Evolutionary conservation across 2,329 filamentous ascomycete genomes (phyloP), one percentile per base, ranked within the genome.

Genomic region (Fusarium protoensiforme): DNA sequence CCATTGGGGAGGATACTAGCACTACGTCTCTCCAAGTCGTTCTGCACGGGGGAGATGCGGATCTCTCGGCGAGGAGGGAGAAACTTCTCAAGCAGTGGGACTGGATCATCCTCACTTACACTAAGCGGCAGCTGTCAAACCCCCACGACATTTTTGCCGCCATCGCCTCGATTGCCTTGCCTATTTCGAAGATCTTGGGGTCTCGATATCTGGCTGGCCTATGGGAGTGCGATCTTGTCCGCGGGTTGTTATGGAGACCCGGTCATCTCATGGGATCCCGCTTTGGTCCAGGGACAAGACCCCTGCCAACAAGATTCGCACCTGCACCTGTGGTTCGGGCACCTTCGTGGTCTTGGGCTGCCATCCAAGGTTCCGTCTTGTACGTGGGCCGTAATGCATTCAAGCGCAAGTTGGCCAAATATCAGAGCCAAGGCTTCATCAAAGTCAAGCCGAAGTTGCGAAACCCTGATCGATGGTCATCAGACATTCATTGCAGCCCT

Each of bases 341-440:
- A 2, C 69, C 67, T 10, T 70, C 69, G 2, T 71, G 69, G 67
- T 67, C 69, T 1, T 71, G 69, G 69, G 69, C 67, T 27, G 46
- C 69, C 5, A 57, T 70, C 0, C 53, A 71, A 61, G 69, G 69
- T 5, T 18, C 33, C 0, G 54, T 67, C 31, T 48, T 48, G 6
- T 54, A 35, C 2, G 39, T 41, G 11, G 13, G 1, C 0, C 7
- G 9, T 27, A 46, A 1, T 1, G 39, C 43, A 9, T 58, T 59
- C 13, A 59, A 46, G 5, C 41, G 43, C 6, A 67, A 41, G 51
- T 38, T 39, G 13, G 38, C 20, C 27, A 51, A 60, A 39, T 60
- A 24, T 43, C 39, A 58, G 1, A 33, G 13, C 1, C 38, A 43
- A 11, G 10, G 0, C 2, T n/a, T 33, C 7, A 14, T 58, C 2